Evolutionary conservation across 1,284 basidiomycete genomes (phyloP).

Genomic region (Afroboletus lepidellus): DNA sequence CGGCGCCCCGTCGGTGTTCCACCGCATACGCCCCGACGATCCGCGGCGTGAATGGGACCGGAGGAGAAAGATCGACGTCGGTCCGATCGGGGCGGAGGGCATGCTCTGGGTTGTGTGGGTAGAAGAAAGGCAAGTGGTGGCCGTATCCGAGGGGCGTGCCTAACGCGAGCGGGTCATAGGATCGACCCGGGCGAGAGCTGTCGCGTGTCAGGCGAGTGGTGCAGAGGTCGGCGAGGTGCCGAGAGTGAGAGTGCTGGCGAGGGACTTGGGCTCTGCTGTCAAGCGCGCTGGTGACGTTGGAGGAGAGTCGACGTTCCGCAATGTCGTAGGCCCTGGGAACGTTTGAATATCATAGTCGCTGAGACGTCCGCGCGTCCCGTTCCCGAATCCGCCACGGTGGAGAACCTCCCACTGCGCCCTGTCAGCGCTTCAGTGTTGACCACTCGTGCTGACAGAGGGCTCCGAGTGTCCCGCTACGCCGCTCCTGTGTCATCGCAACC

Average conservation of each 20-base stretch:
- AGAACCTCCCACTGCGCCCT: no score
- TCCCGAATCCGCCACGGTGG: no score
- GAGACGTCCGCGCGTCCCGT: no score
- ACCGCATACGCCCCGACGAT: conserved; percentile 75
- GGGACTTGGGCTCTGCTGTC: conserved; percentile 44
- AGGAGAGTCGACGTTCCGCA: conserved; percentile 10
- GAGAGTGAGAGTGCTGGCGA: conserved; percentile 47
- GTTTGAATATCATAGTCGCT: background rate
- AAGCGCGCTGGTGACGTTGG: conserved; percentile 27
- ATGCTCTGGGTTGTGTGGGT: conserved; percentile 58
- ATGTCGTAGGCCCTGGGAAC: background rate
- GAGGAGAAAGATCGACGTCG: conserved; percentile 68
- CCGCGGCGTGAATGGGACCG: conserved; percentile 69
- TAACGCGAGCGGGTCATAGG: conserved; percentile 36
- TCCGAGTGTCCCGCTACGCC: no score
- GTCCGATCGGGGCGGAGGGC: conserved; percentile 69
- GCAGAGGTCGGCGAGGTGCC: conserved; percentile 59
- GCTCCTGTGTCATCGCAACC: no score
- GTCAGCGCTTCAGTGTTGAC: no score
- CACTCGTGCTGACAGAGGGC: no score
- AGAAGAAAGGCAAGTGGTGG: conserved; percentile 76
- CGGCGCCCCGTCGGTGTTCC: conserved; percentile 49
- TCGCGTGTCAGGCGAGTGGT: conserved; percentile 72
- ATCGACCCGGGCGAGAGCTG: conserved; percentile 36
- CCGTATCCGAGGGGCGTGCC: conserved; percentile 55